Conservation (phyloP, 2,329 filamentous ascomycete genomes). For the Pseudogymnoascus sp. region DNA sequence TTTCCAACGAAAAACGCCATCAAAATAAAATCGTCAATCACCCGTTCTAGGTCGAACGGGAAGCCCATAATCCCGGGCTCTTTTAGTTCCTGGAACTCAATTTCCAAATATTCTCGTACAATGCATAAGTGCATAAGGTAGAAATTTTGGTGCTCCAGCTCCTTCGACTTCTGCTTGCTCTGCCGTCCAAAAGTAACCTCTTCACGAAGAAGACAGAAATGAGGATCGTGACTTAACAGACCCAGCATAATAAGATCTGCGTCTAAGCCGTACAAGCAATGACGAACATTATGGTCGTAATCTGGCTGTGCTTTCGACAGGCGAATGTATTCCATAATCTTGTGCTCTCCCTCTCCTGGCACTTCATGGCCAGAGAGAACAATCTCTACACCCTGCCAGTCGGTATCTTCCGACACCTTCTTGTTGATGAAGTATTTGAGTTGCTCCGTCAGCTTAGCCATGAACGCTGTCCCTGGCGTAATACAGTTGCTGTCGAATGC, state of each 20-base stretch:
- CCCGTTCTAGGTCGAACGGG: conserved; percentile 83
- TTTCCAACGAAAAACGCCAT: conserved; percentile 99
- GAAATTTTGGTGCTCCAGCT: conserved; percentile 97
- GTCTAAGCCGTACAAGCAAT: conserved; percentile 95
- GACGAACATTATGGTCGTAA: conserved; percentile 88
- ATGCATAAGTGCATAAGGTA: conserved; percentile 96
- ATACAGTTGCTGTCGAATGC: conserved; percentile 99
- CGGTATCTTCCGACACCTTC: conserved; percentile 91
- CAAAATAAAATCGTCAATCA: conserved; percentile 98
- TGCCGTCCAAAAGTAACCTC: conserved; percentile 95
- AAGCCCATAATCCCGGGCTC: conserved; percentile 64
- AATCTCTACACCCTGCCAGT: conserved; percentile 96
- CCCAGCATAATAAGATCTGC: conserved; percentile 98
- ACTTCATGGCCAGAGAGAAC: conserved; percentile 97
- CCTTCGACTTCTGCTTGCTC: conserved; percentile 77
- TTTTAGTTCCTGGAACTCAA: conserved; percentile 93
- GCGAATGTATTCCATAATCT: conserved; percentile 99
- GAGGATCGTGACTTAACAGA: conserved; percentile 91
- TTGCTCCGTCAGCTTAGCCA: conserved; percentile 91
- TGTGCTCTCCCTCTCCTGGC: conserved; percentile 96
- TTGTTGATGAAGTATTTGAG: conserved; percentile 98
- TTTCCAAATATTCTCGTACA: conserved; percentile 89
- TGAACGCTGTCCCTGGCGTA: conserved; percentile 93
- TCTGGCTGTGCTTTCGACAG: conserved; percentile 90
- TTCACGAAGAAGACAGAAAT: conserved; percentile 94